Base-by-base conservation (phyloP, 345 rosid genomes). In the Isatis tinctoria region DNA sequence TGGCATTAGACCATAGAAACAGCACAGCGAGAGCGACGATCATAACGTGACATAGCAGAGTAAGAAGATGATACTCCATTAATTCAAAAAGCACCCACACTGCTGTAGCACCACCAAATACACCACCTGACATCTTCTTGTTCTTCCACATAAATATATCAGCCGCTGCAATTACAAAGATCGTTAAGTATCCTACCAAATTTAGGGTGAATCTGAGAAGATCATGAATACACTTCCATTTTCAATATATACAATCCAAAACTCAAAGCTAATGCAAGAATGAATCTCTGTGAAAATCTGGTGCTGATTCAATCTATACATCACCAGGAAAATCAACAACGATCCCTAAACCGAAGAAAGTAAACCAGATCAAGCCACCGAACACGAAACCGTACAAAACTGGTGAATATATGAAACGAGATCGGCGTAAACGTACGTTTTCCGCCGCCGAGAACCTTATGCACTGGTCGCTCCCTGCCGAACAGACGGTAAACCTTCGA, bases 141-240 rank as follows among this genome's bases (percentile, higher is more conserved):
- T 88, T 83, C 88, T 93, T 92, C 99, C 99, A 95, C 56, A 95
- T 84, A 62, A 95, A 84, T 65, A 95, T 74, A 65, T 94, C 97
- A 0, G 97, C 97, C 60, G 85, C 97, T 90, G 37, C 45, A 59
- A 30, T 74, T 35, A 35, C 2, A 0, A 28, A 28, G 30, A 28
- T 28, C 30, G 5, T 4, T 4, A 35, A 1, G 10, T 8, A 35
- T 32, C 35, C 35, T 32, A 5, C 8, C 35, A 5, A 32, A 30
- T 5, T 32, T 32, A 32, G 35, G 35, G 8, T 32, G 24, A 14
- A 49, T 2, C 60, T 12, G n/a, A 67, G 26, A 67, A 26, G 18
- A 67, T 53, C 27, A n/a, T 24, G 10, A 67, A 52, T 32, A 63
- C 1, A 63, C 10, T 64, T 63, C 41, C 27, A 41, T 26, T 53